These are phyloP conservation scores for Colletotrichum eleusines DNA, from an alignment of 2,329 filamentous ascomycete genomes.

Conservation along the genomic window DNA sequence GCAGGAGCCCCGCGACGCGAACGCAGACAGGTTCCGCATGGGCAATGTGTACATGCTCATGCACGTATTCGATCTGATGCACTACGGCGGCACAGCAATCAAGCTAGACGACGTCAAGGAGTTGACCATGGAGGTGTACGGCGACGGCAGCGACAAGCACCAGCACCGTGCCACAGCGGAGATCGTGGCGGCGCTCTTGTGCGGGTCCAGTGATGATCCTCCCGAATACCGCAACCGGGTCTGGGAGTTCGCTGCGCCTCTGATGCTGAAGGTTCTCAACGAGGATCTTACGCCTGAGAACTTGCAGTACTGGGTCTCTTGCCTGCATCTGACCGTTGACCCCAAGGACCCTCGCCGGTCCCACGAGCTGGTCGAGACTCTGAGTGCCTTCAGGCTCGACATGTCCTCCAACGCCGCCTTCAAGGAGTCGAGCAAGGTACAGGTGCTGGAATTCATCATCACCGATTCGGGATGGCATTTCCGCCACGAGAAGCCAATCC, in stretches of 20 bases:
- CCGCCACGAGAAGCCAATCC: conserved; percentile 86
- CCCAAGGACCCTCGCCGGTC: conserved; percentile 89
- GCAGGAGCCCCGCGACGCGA: conserved; percentile 89
- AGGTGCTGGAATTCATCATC: conserved; percentile 88
- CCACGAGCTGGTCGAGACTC: conserved; percentile 85
- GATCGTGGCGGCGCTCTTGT: conserved; percentile 87
- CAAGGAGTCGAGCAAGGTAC: conserved; percentile 97
- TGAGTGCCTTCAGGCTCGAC: conserved; percentile 89
- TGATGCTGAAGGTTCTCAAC: conserved; percentile 87
- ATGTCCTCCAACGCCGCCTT: conserved; percentile 97
- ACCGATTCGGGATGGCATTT: conserved; percentile 96
- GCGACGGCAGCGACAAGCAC: conserved; percentile 95
- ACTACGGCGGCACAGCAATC: conserved; percentile 80
- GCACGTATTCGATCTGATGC: conserved; percentile 90
- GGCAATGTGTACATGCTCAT: conserved; percentile 88
- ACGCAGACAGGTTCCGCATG: conserved; percentile 89
- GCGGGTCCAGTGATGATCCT: conserved; percentile 83
- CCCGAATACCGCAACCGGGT: conserved; percentile 79
- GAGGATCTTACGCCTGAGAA: conserved; percentile 96
- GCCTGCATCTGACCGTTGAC: conserved; percentile 88
- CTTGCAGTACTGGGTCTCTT: conserved; percentile 92
- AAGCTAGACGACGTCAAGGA: conserved; percentile 91
- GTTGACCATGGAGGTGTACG: conserved; percentile 81
- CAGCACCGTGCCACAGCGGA: conserved; percentile 96
- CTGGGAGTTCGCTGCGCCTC: conserved; percentile 92